Conservation (phyloP, 805 yeast species). For the Saccharomyces paradoxus region DNA sequence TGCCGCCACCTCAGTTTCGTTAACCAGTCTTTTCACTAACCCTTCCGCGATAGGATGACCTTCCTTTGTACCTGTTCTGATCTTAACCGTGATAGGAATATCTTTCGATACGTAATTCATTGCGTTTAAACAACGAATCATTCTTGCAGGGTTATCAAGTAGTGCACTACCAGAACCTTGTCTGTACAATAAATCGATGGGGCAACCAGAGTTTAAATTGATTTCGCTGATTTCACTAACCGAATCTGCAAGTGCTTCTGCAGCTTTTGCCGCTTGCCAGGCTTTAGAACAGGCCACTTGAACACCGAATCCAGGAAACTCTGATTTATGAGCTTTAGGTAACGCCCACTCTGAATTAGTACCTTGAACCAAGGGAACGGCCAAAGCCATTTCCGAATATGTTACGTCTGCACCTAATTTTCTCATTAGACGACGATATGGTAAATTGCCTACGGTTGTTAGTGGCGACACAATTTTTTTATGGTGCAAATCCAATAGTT, state of each 20-base stretch:
- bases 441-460: constrained; percentile 95
- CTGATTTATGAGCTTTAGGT: constrained; percentile 77
- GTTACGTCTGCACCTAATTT: constrained; percentile 87
- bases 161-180: constrained; percentile 95
- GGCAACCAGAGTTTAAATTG: constrained; percentile 94
- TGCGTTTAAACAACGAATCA: constrained; percentile 70
- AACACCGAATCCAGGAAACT: constrained; percentile 83
- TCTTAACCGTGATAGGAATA: constrained; percentile 82
- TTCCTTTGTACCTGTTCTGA: constrained; percentile 86
- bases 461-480: constrained; percentile 91
- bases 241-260: constrained; percentile 53
- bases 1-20: constrained; percentile 78
- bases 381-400: constrained; percentile 90
- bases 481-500: constrained; percentile 51
- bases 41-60: constrained; percentile 79
- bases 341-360: constrained; percentile 95
- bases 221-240: constrained; percentile 63
- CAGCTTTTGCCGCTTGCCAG: constrained; percentile 89
- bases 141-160: constrained; percentile 77
- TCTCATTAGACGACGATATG: constrained; percentile 88
- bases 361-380: constrained; percentile 81
- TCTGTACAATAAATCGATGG: constrained; percentile 86
- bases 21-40: constrained; percentile 60
- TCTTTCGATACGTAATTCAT: constrained; percentile 89
- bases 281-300: constrained; percentile 88